Conservation (phyloP, 2,329 filamentous ascomycete genomes). For the Talaromyces sp. region DNA sequence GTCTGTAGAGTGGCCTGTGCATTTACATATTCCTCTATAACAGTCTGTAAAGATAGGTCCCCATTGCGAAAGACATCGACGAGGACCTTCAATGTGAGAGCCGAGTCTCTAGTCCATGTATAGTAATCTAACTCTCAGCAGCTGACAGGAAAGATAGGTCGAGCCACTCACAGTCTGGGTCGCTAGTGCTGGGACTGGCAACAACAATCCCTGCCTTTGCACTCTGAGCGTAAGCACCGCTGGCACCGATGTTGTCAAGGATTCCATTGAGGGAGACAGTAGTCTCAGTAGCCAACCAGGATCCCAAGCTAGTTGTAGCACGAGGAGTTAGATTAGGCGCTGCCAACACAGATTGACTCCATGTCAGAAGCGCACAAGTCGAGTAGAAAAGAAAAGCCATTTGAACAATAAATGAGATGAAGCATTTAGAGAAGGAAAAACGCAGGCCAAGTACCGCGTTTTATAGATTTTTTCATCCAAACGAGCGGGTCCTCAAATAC, state of each 20-base stretch:
- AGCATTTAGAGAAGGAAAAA: background rate
- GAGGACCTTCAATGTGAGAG: conserved; percentile 63
- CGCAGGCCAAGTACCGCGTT: background rate
- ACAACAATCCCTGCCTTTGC: conserved; percentile 49
- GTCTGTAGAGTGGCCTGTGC: conserved; percentile 63
- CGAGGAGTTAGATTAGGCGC: conserved; percentile 15
- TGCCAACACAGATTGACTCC: conserved; percentile 15
- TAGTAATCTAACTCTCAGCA: conserved; percentile 59
- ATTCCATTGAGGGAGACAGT: conserved; percentile 47
- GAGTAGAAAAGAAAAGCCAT: conserved; percentile 18
- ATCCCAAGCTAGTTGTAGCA: conserved; percentile 17
- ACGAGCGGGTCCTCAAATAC: too few species aligned
- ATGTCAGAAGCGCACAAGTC: conserved; percentile 16
- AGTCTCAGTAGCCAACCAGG: conserved; percentile 38
- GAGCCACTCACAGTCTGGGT: conserved; percentile 48
- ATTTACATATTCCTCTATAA: conserved; percentile 64
- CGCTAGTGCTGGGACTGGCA: conserved; percentile 50
- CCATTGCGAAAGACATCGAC: conserved; percentile 63
- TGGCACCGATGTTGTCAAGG: conserved; percentile 51
- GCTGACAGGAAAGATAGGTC: background rate
- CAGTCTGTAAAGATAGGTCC: conserved; percentile 50
- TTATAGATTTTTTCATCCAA: background rate
- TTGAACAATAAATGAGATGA: background rate
- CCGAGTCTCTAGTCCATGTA: conserved; percentile 73
- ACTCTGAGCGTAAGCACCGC: conserved; percentile 45